Conservation (phyloP, 139 green algal species). For the Micractinium sp. region DNA sequence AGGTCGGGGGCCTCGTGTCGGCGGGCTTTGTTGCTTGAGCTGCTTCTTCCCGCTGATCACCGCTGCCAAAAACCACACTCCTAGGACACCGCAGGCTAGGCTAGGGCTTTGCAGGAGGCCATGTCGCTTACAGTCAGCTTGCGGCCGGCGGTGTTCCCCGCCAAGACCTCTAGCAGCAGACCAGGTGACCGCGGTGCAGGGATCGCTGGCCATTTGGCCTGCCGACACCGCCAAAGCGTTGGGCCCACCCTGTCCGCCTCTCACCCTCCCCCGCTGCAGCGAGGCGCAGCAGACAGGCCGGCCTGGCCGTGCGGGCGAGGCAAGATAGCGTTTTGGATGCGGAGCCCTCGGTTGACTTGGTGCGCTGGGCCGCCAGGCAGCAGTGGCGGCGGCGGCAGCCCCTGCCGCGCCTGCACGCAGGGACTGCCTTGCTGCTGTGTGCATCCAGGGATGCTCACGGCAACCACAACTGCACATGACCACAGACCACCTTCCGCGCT, state of each 20-base stretch:
- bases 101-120: too few relatives aligned
- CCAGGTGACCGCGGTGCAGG: not conserved
- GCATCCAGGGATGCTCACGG: not conserved
- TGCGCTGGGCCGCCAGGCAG: not conserved
- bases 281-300: not conserved
- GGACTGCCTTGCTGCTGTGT: not conserved
- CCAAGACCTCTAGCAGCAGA: not conserved
- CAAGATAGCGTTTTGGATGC: not conserved
- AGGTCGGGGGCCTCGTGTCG: too few relatives aligned
- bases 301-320: not conserved
- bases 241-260: not conserved
- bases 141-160: too few relatives aligned
- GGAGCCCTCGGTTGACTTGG: conserved; percentile 11
- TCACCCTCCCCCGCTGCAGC: not conserved
- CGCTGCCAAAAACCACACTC: too few relatives aligned
- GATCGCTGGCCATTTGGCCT: too few relatives aligned
- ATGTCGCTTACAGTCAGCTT: too few relatives aligned
- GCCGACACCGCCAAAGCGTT: too few relatives aligned
- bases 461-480: not conserved
- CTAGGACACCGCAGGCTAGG: too few relatives aligned
- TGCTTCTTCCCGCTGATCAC: too few relatives aligned
- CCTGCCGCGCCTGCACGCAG: not conserved
- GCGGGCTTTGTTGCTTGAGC: too few relatives aligned
- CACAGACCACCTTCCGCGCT: too few relatives aligned
- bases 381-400: not conserved